Evolutionary conservation across 805 yeast genomes (phyloP).

Genomic region (Saccharomyces jurei): DNA sequence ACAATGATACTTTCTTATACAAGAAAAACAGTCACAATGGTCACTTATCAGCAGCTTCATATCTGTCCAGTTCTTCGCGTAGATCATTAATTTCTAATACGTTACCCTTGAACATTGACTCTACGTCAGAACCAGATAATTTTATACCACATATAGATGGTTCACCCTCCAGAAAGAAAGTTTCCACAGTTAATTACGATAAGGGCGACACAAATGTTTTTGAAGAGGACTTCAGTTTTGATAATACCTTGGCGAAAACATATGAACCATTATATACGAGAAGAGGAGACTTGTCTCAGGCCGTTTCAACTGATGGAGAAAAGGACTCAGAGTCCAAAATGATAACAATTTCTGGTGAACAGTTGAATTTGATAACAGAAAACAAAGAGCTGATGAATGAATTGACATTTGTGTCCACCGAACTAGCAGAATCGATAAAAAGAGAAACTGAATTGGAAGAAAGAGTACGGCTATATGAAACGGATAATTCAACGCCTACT

Average conservation of each 20-base stretch:
- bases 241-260: slow-evolving; percentile 9
- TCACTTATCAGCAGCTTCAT: background rate
- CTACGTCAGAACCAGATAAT: background rate
- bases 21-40: background rate
- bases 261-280: slow-evolving; percentile 12
- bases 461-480: slow-evolving; percentile 19
- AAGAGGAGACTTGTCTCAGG: background rate
- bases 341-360: slow-evolving; percentile 47
- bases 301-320: background rate
- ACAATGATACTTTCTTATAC: background rate
- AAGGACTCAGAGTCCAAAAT: slow-evolving; percentile 10
- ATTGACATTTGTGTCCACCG: slow-evolving; percentile 59
- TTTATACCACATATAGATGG: background rate
- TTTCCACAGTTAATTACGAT: background rate
- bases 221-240: slow-evolving; percentile 6
- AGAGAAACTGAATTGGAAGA: slow-evolving; percentile 59
- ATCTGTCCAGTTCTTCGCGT: background rate
- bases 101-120: background rate
- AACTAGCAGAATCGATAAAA: slow-evolving; percentile 62
- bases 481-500: background rate
- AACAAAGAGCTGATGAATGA: slow-evolving; percentile 54
- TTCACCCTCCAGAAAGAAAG: background rate
- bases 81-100: background rate
- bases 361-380: slow-evolving; percentile 52
- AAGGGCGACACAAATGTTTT: slow-evolving; percentile 5